Conservation (phyloP, 768 basidiomycete genomes). For the Leccinum aurantiacum region DNA sequence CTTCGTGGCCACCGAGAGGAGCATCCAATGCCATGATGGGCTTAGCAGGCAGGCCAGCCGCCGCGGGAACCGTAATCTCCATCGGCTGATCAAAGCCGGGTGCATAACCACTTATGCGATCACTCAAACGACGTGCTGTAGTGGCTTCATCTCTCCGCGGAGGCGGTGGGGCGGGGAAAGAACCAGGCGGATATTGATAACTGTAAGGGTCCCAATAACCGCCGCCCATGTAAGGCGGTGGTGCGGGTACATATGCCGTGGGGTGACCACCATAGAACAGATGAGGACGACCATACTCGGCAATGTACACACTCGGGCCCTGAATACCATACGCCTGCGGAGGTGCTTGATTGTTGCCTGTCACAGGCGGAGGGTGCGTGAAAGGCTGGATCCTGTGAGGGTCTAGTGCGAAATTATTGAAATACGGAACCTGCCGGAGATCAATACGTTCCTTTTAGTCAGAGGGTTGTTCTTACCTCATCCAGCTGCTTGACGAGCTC, state of each 20-base stretch:
- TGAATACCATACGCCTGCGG: conserved; percentile 86
- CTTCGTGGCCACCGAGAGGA: conserved; percentile 42
- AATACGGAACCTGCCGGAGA: conserved; percentile 69
- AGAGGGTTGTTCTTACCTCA: conserved; percentile 54
- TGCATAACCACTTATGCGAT: conserved; percentile 79
- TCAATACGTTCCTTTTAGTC: conserved; percentile 14
- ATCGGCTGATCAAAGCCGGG: conserved; percentile 43
- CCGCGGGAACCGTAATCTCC: conserved; percentile 53
- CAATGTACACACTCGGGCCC: conserved; percentile 52
- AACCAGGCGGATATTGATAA: conserved; percentile 40
- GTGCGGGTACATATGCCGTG: conserved; percentile 35
- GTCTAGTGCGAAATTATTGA: conserved; percentile 96
- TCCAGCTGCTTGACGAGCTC: conserved; percentile 82
- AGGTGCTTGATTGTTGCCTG: conserved; percentile 72
- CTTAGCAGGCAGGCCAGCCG: conserved; percentile 78
- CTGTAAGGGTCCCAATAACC: conserved; percentile 49
- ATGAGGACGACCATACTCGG: conserved; percentile 42
- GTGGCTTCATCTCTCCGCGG: conserved; percentile 57
- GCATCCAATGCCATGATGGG: conserved; percentile 59
- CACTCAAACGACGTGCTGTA: conserved; percentile 68
- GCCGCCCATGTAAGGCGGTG: conserved; percentile 40
- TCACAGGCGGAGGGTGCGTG: conserved; percentile 67
- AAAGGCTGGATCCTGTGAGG: conserved; percentile 90
- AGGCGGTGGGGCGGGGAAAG: conserved; percentile 37
- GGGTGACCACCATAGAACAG: conserved; percentile 41